Evolutionary conservation across 2,329 filamentous ascomycete genomes (phyloP).

Genomic region (Diaporthe sp.): DNA sequence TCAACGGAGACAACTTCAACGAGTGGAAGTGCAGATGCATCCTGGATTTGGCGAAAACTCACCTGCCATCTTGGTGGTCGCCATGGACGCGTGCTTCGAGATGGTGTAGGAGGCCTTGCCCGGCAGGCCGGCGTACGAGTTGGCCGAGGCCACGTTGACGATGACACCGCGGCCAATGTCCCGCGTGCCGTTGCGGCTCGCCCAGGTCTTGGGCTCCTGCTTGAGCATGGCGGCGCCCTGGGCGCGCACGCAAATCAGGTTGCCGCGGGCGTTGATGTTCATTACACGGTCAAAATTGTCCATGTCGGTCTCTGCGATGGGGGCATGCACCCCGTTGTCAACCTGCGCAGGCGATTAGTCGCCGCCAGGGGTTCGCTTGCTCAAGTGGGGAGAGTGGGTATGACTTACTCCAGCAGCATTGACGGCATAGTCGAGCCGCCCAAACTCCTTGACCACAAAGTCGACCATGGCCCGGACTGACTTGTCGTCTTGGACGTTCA

Average conservation of each 20-base stretch:
- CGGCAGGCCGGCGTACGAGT: slow-evolving; percentile 42
- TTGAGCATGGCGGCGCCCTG: slow-evolving; percentile 42
- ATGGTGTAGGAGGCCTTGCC: slow-evolving; percentile 43
- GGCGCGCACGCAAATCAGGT: slow-evolving; percentile 42
- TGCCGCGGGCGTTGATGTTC: slow-evolving; percentile 44
- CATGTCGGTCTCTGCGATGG: slow-evolving; percentile 41
- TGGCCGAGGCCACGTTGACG: slow-evolving; percentile 43
- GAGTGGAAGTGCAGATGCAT: too few species aligned
- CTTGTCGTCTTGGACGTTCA: slow-evolving; percentile 43
- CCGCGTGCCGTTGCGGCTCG: slow-evolving; percentile 41
- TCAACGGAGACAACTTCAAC: background rate
- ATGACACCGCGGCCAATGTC: slow-evolving; percentile 44
- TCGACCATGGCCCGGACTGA: slow-evolving; percentile 44
- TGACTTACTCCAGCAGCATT: slow-evolving; percentile 44
- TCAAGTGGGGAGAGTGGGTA: background rate
- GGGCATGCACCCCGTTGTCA: slow-evolving; percentile 41
- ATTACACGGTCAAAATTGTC: slow-evolving; percentile 45
- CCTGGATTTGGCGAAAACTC: background rate
- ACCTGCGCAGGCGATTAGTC: slow-evolving; percentile 14
- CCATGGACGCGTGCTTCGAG: slow-evolving; percentile 45
- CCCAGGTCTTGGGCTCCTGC: slow-evolving; percentile 43
- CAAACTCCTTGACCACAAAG: slow-evolving; percentile 43
- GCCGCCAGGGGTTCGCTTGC: background rate
- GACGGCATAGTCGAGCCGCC: slow-evolving; percentile 45
- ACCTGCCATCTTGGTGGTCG: slow-evolving; percentile 43